phyloP scores from a whole-genome alignment of 2,329 filamentous ascomycete genomes.

The Aspergillus neoniger region DNA sequence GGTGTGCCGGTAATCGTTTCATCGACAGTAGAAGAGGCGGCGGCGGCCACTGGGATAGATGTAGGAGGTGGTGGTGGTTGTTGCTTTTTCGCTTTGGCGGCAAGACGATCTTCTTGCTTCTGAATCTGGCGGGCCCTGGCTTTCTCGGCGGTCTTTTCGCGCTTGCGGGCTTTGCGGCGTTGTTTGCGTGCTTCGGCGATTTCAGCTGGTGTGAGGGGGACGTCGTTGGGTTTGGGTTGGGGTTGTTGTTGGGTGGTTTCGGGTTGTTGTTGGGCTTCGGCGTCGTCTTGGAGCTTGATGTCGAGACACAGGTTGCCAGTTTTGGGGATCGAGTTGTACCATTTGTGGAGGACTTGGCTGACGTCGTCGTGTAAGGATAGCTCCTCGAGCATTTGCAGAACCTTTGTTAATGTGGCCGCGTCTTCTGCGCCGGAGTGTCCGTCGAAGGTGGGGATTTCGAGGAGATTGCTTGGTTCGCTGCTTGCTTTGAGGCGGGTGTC shows the following conservation, averaged over 20 bases:
- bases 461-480: constrained; percentile 79
- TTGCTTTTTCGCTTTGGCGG: not conserved
- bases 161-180: constrained; percentile 25
- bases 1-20: not conserved
- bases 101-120: not conserved
- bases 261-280: not conserved
- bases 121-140: not conserved
- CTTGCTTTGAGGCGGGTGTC: constrained; percentile 79
- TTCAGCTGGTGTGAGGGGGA: constrained; percentile 9
- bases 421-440: constrained; percentile 44
- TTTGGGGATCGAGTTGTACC: constrained; percentile 25
- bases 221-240: not conserved
- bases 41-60: not conserved
- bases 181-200: constrained; percentile 20
- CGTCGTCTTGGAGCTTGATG: constrained; percentile 13
- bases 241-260: not conserved
- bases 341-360: constrained; percentile 43
- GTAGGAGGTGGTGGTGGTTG: not conserved
- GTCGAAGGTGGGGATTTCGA: constrained; percentile 77
- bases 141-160: constrained; percentile 20
- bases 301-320: constrained; percentile 22
- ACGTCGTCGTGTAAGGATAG: constrained; percentile 53
- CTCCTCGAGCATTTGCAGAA: constrained; percentile 56
- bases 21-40: too few species aligned
- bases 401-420: constrained; percentile 50